Evolutionary conservation across 1,284 basidiomycete genomes (phyloP), one percentile per base, ranked within the genome.

Genomic region (Tilletia caries): DNA sequence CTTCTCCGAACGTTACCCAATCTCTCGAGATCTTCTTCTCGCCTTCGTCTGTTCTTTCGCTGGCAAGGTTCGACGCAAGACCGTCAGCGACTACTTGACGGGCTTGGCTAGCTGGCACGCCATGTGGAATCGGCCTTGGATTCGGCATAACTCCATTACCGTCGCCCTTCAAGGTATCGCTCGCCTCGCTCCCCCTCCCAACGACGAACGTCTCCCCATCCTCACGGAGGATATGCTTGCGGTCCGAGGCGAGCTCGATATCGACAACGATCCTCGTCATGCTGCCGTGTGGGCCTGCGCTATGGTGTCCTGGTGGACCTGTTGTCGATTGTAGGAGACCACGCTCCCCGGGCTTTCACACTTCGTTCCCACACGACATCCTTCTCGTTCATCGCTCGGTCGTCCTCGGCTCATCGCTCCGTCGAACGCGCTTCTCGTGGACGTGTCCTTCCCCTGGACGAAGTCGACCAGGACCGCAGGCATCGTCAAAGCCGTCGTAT

Each of bases 221-320:
- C n/a, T 32, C 29, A 8, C 23, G 2, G 18, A 25, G 5, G 27
- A 25, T 25, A 4, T 58, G 18, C 54, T 25, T 15, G 54, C 27
- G 25, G 29, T 58, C 8, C 29, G 23, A 3, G 3, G 4, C 6
- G 5, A 25, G 54, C 27, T 58, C 23, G 6, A 32, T 23, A 6
- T 58, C 54, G 29, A 33, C 6, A 23, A 13, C 23, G 27, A 58
- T 8, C 54, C 54, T 25, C 54, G 6, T 15, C 54, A 58, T 23
- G 54, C 54, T 3, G 54, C 54, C 8, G 54, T 58, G 5, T 58
- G 54, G 54, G 54, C 54, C 23, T 58, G 54, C 20, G 54, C 54
- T 20, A 5, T 58, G 12, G 54, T 58, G 3, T 58, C 54, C 25
- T 58, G 54, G 54, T 58, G 54, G 54, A 23, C 54, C 3, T 13